Evolutionary conservation across 2,329 filamentous ascomycete genomes (phyloP).

Genomic region (Claviceps sp.): DNA sequence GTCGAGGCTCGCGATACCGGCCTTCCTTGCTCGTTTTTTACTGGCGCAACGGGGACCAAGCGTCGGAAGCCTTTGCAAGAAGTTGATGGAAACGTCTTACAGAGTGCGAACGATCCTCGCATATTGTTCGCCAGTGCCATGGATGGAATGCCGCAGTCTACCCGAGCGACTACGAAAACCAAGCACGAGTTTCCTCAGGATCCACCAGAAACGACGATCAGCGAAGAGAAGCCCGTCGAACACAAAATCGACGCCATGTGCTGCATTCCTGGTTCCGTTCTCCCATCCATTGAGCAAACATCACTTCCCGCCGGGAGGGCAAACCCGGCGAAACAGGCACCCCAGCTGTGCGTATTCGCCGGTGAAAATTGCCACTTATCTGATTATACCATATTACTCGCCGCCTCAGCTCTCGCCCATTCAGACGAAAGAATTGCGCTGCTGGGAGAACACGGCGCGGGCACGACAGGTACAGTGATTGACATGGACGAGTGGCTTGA

Average conservation of each 20-base stretch:
- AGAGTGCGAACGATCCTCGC: not conserved
- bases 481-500: constrained; percentile 23
- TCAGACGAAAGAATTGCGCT: constrained; percentile 24
- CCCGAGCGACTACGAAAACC: not conserved
- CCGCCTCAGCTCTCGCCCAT: constrained; percentile 25
- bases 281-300: not conserved
- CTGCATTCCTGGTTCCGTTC: not conserved
- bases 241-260: not conserved
- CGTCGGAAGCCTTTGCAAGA: constrained; percentile 11
- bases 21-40: not conserved
- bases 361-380: constrained; percentile 24
- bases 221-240: not conserved
- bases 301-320: not conserved
- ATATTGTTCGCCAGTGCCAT: not conserved
- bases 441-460: constrained; percentile 28
- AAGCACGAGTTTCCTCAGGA: not conserved
- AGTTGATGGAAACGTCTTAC: constrained; percentile 13
- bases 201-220: not conserved
- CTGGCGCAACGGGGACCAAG: not conserved
- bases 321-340: not conserved
- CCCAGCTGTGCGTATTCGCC: constrained; percentile 18
- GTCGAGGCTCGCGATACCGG: constrained; percentile 9
- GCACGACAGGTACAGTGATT: constrained; percentile 20
- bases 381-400: constrained; percentile 25
- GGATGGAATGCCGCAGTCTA: not conserved